These are phyloP conservation scores for Fusarium irregulare DNA, from an alignment of 2,329 filamentous ascomycete species.

Conservation along the genomic window DNA sequence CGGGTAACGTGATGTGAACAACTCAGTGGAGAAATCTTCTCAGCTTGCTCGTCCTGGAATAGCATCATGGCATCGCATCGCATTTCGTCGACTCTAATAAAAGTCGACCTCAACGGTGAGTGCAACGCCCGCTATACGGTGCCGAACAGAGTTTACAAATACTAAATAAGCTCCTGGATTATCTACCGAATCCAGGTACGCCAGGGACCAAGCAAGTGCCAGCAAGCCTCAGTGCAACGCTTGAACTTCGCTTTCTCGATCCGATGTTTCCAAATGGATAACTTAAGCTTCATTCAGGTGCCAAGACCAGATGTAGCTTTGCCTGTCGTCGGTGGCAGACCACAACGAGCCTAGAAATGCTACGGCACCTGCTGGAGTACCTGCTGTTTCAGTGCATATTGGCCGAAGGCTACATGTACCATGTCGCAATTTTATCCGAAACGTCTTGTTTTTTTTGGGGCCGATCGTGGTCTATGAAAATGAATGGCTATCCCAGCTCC, in stretches of 20 bases:
- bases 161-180: constrained; percentile 18
- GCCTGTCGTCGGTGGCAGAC: constrained; percentile 37
- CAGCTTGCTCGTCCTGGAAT: constrained; percentile 21
- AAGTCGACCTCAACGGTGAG: constrained; percentile 36
- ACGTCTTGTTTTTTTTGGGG: constrained; percentile 15
- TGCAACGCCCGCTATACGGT: constrained; percentile 3
- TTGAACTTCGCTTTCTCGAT: constrained; percentile 1
- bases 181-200: constrained; percentile 37
- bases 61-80: constrained; percentile 6
- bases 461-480: constrained; percentile 36
- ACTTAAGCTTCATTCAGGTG: constrained; percentile 34
- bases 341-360: constrained; percentile 30
- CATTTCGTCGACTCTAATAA: constrained; percentile 28
- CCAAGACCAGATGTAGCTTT: constrained; percentile 31
- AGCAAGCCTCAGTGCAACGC: constrained; percentile 34
- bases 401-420: constrained; percentile 23
- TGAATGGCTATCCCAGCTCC: constrained; percentile 36
- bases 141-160: constrained; percentile 26
- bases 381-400: constrained; percentile 32
- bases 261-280: constrained; percentile 19
- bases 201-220: constrained; percentile 33
- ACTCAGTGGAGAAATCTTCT: constrained; percentile 15
- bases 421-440: constrained; percentile 27
- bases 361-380: constrained; percentile 23
- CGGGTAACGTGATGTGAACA: constrained; percentile 37